phyloP scores from a whole-genome alignment of 139 green algal genomes.

The Asterochloris erici region DNA sequence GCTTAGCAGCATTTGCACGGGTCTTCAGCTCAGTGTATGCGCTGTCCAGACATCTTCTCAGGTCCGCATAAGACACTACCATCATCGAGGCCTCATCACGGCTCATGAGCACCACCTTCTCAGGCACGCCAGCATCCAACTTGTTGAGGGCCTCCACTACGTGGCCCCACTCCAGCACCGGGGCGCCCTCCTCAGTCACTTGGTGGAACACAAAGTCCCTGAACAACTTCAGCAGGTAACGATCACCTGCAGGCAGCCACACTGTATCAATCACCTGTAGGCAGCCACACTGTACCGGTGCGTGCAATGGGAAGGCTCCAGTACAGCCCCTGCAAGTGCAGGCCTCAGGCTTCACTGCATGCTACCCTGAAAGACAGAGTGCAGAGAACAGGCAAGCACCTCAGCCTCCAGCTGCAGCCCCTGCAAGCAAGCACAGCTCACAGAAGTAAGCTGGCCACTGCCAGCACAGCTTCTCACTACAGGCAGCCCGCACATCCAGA shows the following conservation, averaged over 20 bases:
- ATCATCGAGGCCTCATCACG: constrained; percentile 86
- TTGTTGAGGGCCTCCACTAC: constrained; percentile 90
- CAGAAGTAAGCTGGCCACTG: too few relatives aligned
- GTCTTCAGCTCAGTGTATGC: constrained; percentile 56
- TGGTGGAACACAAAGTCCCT: constrained; percentile 91
- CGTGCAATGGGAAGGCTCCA: neutral
- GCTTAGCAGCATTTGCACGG: neutral
- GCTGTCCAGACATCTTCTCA: constrained; percentile 65
- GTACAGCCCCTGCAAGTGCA: neutral
- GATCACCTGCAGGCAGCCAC: constrained; percentile 47
- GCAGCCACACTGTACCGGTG: neutral
- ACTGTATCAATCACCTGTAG: constrained; percentile 45
- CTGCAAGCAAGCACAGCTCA: too few relatives aligned
- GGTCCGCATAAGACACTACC: constrained; percentile 84
- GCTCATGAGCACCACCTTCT: constrained; percentile 81
- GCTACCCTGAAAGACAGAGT: neutral
- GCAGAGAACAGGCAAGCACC: neutral
- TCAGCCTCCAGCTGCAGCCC: neutral
- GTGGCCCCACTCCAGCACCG: constrained; percentile 85
- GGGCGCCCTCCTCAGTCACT: constrained; percentile 55
- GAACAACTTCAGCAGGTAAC: constrained; percentile 92
- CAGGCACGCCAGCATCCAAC: constrained; percentile 69
- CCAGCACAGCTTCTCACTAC: too few relatives aligned
- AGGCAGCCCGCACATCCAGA: too few relatives aligned
- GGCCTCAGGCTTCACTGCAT: neutral